Base-by-base conservation (phyloP, 129 eudicot genomes). In the Logfia minima region DNA sequence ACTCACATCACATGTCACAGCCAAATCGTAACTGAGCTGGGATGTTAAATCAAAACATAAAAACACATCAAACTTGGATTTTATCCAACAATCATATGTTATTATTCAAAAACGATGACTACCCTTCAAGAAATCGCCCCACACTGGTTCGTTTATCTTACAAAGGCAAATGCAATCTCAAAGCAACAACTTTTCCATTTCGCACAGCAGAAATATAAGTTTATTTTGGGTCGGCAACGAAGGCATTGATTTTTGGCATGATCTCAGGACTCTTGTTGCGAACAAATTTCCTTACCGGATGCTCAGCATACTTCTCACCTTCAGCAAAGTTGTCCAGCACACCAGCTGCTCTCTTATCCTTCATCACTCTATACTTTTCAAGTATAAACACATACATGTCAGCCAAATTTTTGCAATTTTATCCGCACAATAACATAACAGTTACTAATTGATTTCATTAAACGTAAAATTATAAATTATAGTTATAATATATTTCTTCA, bases 301-400 rank as follows among this genome's bases (percentile, higher is more conserved):
- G 92, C 77, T 93, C 84, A 0, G 93, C 68, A 31, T 93, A 93
- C 78, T 78, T 93, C 72, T 93, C 96, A 7, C 98, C 98, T 87
- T 93, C 98, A 21, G 83, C 86, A 83, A 56, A 79, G 85, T 93
- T 93, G 19, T 90, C 98, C 83, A 93, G 84, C 29, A 93, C 70
- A 67, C 97, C 97, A 1, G 97, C 98, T 55, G 93, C 81, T 77
- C 98, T 77, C 51, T 93, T 90, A 80, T 93, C 97, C 88, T 91
- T 91, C 19, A 55, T 85, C 87, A 91, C 94, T 88, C 94, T 91
- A 21, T 55, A 71, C 32, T 56, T 6, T 32, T n/a, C 43, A 53
- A 76, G 28, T 34, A 16, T 45, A 69, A 39, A n/a, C 5, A 66
- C 1, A 41, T 64, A 17, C n/a, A 68, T 26, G 19, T 63, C 59